phyloP scores from a whole-genome alignment of 352 stramenopile genomes.

The Globisporangium mamillatum region DNA sequence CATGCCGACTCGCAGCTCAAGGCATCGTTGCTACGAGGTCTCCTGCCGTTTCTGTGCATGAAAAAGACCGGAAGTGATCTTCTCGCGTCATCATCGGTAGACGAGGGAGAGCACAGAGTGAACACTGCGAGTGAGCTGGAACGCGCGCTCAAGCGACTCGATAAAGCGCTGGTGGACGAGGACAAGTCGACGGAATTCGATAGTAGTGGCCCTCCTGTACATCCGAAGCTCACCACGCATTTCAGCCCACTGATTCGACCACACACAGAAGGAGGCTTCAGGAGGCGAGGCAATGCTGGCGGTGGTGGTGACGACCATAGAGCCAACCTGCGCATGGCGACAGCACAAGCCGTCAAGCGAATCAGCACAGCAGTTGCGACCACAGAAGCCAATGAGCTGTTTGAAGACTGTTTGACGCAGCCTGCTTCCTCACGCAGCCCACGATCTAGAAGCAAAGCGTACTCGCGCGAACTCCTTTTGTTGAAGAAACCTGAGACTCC shows the following conservation, averaged over 20 bases:
- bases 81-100: not conserved
- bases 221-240: not conserved
- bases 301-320: not conserved
- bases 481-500: not conserved
- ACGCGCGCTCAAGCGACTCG: not conserved
- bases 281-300: not conserved
- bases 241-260: not conserved
- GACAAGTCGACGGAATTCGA: too few species aligned
- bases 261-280: not conserved
- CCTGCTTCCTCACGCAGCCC: not conserved
- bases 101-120: not conserved
- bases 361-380: constrained; percentile 2
- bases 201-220: too few species aligned
- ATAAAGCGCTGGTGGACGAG: constrained; percentile 1
- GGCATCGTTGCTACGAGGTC: not conserved
- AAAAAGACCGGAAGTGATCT: not conserved
- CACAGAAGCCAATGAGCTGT: not conserved
- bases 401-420: not conserved
- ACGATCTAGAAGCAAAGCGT: not conserved
- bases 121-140: not conserved
- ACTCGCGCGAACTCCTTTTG: not conserved
- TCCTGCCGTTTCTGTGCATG: not conserved
- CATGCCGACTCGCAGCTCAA: constrained; percentile 8
- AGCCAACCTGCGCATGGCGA: not conserved
- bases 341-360: not conserved